Evolutionary conservation across 352 stramenopile genomes (phyloP), one percentile per base, ranked within the genome.

Genomic region (Halophytophthora batemanensis): DNA sequence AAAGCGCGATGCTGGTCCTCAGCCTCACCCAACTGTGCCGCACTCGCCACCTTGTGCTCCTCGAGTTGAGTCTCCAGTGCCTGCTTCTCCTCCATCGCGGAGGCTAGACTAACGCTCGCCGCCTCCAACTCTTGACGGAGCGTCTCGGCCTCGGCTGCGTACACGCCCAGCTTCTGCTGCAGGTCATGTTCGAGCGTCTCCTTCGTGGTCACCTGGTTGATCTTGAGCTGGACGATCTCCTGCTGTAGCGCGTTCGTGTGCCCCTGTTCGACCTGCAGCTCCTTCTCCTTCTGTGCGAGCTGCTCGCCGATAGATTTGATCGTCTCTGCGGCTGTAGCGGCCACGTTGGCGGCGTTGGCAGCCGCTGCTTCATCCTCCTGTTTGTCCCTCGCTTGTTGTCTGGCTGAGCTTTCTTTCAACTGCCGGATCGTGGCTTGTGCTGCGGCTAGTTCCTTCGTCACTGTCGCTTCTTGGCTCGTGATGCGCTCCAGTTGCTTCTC

Each of bases 1-100:
- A 84, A 39, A 0, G 66, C 59, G 2, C 73, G 63, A 12, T 82
- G 66, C 21, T 78, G 61, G 19, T 87, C 71, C 25, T 86, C 78
- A 29, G 67, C 57, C 14, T 89, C 75, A 2, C 61, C 74, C 18
- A 81, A 58, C 45, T 74, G 56, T 7, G 55, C 43, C 6, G 59
- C 46, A 18, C 56, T 64, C 3, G 66, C 61, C 5, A 51, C 53
- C 21, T 66, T 53, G 25, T 61, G 48, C 17, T 70, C 56, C 22
- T 78, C 65, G 21, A 72, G 47, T n/a, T 59, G 44, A 34, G 61
- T 68, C 3, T 31, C 36, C 17, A 60, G 29, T 3, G 33, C 56
- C 22, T 28, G 29, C 17, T 68, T 67, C 41, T 70, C 64, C 7
- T 35, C 25, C 28, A 49, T 66, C 6, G 37, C 48, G 18, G 53